Evolutionary conservation across 2,329 filamentous ascomycete genomes (phyloP).

Genomic region (Colletotrichum sojae): DNA sequence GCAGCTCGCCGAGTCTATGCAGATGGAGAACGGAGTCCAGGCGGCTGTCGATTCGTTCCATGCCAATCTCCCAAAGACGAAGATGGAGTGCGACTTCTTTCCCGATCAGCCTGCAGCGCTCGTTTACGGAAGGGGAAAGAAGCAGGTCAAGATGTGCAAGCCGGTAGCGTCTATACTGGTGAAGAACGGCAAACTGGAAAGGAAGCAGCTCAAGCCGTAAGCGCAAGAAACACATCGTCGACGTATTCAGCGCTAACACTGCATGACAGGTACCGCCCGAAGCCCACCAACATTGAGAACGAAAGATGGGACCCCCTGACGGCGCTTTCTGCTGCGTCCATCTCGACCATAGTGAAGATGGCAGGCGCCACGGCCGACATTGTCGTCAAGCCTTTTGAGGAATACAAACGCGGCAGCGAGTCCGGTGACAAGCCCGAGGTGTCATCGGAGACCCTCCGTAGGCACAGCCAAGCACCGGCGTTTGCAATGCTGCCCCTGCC

Average conservation of each 20-base stretch:
- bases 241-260: background rate
- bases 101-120: conserved; percentile 31
- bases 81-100: conserved; percentile 38
- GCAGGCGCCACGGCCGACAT: conserved; percentile 35
- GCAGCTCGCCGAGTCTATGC: conserved; percentile 34
- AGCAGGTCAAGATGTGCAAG: conserved; percentile 45
- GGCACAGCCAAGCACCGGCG: conserved; percentile 27
- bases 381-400: conserved; percentile 31
- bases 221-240: background rate
- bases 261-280: conserved; percentile 16
- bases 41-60: conserved; percentile 36
- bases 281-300: conserved; percentile 38
- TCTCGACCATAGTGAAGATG: conserved; percentile 37
- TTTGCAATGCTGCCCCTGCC: conserved; percentile 33
- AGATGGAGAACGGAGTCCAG: conserved; percentile 30
- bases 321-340: conserved; percentile 38
- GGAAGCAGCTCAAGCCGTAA: conserved; percentile 29
- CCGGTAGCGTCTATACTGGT: conserved; percentile 31
- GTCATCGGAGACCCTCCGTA: background rate
- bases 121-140: conserved; percentile 11
- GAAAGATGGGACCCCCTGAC: conserved; percentile 41
- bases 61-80: conserved; percentile 27
- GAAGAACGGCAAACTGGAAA: conserved; percentile 31
- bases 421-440: conserved; percentile 8
- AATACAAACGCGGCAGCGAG: conserved; percentile 25